Conservation (phyloP, 202 grass and related monocot genomes). For the Schoenoplectus triqueter region DNA sequence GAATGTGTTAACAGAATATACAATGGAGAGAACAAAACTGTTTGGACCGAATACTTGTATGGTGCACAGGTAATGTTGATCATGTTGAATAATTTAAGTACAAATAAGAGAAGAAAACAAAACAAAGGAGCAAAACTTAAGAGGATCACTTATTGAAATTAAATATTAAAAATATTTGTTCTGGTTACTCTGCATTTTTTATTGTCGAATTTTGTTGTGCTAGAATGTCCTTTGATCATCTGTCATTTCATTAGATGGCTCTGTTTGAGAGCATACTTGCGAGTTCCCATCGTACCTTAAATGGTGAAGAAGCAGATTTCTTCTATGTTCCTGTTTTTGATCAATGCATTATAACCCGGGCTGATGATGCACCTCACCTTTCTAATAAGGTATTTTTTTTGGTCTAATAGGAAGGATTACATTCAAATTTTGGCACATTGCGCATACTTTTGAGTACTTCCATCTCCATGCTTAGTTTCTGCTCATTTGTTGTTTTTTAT, state of each 20-base stretch:
- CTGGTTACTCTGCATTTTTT: conserved; percentile 24
- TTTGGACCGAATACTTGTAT: conserved; percentile 82
- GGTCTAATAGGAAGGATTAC: neutral
- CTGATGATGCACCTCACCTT: conserved; percentile 79
- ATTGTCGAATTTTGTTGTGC: conserved; percentile 27
- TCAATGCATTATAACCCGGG: conserved; percentile 90
- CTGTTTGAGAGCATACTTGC: conserved; percentile 96
- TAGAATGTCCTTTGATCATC: conserved; percentile 33
- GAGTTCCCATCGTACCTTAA: conserved; percentile 88
- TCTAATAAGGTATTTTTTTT: conserved; percentile 54
- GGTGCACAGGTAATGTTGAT: conserved; percentile 63
- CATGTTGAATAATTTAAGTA: neutral
- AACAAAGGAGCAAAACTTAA: neutral
- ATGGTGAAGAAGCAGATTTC: conserved; percentile 97
- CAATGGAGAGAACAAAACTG: conserved; percentile 70
- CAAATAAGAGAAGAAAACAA: neutral
- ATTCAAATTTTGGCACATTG: conserved; percentile 4
- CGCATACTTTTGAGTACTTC: neutral
- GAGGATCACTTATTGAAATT: neutral
- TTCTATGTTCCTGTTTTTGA: conserved; percentile 96
- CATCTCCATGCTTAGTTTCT: neutral
- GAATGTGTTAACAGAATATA: conserved; percentile 97
- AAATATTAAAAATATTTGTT: conserved; percentile 25
- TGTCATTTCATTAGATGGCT: conserved; percentile 63
- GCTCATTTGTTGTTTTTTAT: conserved; percentile 17